Evolutionary conservation across 306 rosid species (phyloP).

Genomic region (Leucaena leucocephala): DNA sequence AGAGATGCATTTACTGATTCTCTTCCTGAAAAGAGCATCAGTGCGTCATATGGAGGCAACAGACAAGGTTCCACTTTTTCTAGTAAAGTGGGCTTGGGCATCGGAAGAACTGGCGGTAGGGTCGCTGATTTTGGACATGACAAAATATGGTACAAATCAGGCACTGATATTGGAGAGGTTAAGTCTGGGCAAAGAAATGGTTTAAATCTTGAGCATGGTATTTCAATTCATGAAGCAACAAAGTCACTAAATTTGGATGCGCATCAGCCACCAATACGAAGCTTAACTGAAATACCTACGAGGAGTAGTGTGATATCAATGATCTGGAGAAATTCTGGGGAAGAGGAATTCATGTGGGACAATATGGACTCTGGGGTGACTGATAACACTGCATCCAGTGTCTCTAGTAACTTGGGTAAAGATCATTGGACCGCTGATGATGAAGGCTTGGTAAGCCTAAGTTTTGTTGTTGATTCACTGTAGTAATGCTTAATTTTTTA

Average conservation of each 20-base stretch:
- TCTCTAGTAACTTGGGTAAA: conserved; percentile 43
- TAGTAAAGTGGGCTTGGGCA: conserved; percentile 51
- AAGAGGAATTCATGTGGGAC: conserved; percentile 91
- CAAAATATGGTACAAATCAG: conserved; percentile 57
- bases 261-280: conserved; percentile 49
- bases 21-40: conserved; percentile 59
- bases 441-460: conserved; percentile 68
- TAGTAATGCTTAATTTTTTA: conserved; percentile 8
- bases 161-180: conserved; percentile 49
- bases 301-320: conserved; percentile 50
- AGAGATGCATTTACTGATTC: conserved; percentile 52
- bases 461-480: conserved; percentile 10
- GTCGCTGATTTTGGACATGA: conserved; percentile 54
- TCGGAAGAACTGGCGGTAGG: conserved; percentile 49
- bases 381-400: conserved; percentile 45
- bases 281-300: conserved; percentile 30
- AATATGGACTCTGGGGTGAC: conserved; percentile 63
- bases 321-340: conserved; percentile 92
- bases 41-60: conserved; percentile 52
- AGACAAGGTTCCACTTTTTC: conserved; percentile 59
- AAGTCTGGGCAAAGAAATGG: conserved; percentile 72
- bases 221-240: conserved; percentile 51
- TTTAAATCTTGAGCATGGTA: conserved; percentile 52
- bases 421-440: conserved; percentile 66
- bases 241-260: conserved; percentile 52